Percentiles rank a stretch among this genome's conserved stretches.
Conservation (phyloP, 2,329 filamentous ascomycete species). For the Teratosphaeria destructans region DNA sequence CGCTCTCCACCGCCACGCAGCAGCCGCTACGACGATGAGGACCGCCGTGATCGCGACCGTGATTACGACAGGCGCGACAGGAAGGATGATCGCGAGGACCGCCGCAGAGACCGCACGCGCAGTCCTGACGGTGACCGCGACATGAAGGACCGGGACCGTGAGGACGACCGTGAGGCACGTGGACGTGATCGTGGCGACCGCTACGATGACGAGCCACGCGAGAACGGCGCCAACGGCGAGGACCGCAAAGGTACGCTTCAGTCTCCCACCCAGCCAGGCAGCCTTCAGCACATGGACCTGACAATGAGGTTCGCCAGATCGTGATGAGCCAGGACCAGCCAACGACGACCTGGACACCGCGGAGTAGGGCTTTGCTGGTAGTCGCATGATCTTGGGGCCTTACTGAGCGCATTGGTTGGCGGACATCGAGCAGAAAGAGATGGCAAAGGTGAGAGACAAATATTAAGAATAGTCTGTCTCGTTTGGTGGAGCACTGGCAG, state of each 20-base stretch:
- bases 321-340: slow-evolving; percentile 66
- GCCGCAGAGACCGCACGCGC: slow-evolving; percentile 65
- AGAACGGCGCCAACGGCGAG: slow-evolving; percentile 54
- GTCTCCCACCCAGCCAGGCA: background rate
- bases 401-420: background rate
- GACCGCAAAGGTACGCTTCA: slow-evolving; percentile 67
- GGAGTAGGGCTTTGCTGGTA: slow-evolving; percentile 43
- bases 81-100: slow-evolving; percentile 45
- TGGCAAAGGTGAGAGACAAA: background rate
- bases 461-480: background rate
- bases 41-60: slow-evolving; percentile 41
- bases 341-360: slow-evolving; percentile 95
- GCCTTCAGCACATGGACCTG: slow-evolving; percentile 2
- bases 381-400: background rate
- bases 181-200: slow-evolving; percentile 53
- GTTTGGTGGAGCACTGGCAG: background rate
- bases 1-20: slow-evolving; percentile 43
- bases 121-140: slow-evolving; percentile 54
- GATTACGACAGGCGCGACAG: slow-evolving; percentile 51
- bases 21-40: slow-evolving; percentile 42
- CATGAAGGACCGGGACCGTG: slow-evolving; percentile 29
- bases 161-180: slow-evolving; percentile 61
- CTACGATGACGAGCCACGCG: slow-evolving; percentile 15
- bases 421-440: background rate
- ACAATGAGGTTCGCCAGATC: slow-evolving; percentile 24